Base-by-base conservation (phyloP, 257 asterid species). In the Leptodermis oblonga region DNA sequence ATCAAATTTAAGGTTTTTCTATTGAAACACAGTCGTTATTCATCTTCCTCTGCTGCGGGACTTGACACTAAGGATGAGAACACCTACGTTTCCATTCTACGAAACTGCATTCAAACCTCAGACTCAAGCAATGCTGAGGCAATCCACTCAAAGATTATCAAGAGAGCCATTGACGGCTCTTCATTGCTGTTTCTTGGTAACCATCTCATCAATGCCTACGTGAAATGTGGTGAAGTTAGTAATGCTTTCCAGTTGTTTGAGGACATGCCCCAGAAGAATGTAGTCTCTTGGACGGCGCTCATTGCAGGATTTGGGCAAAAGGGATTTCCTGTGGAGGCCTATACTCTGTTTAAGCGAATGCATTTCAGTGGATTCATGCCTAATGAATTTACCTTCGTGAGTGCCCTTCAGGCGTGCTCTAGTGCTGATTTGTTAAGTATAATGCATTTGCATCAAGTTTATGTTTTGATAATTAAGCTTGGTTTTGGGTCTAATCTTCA, bases 271-370 rank as follows among this genome's bases (percentile, higher is more conserved):
- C 80, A 71, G 7, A 85, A 64, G 76, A 89, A 89, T 51, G 87
- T 89, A 1, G 88, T 87, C 20, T 83, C 92, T 1, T 89, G 94
- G 96, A 87, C 96, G 0, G 83, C 86, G 51, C 88, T 85, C 72
- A 79, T 89, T 74, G 86, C 95, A 0, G 96, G 95, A 41, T 75
- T 78, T 17, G 95, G 73, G 68, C 92, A 84, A 20, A 85, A 82
- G 78, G 90, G 89, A 4, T 78, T 80, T 17, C 81, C 96, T 4
- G 0, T 56, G 2, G 83, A 86, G n/a, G 88, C 90, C 2, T 60
- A 86, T 46, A 79, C 85, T 25, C 49, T 79, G 68, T 89, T 89
- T 62, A 75, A 77, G 0, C 70, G 77, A 26, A 89, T 89, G 90
- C 90, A 79, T 14, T 67, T 60, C 66, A 72, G 83, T 69, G 74